Conservation (phyloP, 208 protist genomes). For the Leishmania tarentolae region DNA sequence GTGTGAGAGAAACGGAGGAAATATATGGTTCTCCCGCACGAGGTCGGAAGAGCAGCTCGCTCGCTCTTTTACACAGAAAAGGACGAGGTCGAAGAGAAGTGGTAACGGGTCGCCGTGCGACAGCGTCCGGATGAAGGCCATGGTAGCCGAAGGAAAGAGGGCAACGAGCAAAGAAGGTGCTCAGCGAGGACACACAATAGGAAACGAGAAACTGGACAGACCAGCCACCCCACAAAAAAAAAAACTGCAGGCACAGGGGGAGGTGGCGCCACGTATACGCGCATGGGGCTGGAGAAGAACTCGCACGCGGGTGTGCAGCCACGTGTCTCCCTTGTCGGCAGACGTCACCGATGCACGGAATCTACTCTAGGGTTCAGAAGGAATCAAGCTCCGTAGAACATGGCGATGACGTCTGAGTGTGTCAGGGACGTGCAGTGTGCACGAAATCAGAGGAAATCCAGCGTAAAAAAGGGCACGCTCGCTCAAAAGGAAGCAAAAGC, state of each 20-base stretch:
- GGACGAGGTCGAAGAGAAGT: neutral
- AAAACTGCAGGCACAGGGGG: neutral
- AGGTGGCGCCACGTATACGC: neutral
- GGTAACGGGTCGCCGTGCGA: neutral
- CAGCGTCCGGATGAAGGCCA: neutral
- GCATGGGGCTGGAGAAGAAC: neutral
- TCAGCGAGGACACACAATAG: neutral
- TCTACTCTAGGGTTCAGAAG: neutral
- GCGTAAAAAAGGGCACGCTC: neutral
- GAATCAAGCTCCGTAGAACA: neutral
- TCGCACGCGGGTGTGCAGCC: neutral
- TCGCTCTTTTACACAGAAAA: neutral
- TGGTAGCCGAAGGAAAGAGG: neutral
- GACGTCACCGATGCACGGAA: neutral
- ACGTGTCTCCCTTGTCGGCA: neutral
- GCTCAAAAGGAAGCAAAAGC: neutral
- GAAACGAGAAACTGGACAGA: neutral
- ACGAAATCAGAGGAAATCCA: neutral
- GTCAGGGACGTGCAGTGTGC: neutral
- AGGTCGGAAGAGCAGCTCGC: neutral
- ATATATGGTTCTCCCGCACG: neutral
- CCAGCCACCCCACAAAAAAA: neutral
- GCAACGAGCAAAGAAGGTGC: neutral
- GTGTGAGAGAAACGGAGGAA: neutral
- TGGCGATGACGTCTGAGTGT: neutral